A percentile compares a stretch with the other conserved stretches of the same genome.
Conservation (phyloP, 805 yeast species). For the Starmerella apis region DNA sequence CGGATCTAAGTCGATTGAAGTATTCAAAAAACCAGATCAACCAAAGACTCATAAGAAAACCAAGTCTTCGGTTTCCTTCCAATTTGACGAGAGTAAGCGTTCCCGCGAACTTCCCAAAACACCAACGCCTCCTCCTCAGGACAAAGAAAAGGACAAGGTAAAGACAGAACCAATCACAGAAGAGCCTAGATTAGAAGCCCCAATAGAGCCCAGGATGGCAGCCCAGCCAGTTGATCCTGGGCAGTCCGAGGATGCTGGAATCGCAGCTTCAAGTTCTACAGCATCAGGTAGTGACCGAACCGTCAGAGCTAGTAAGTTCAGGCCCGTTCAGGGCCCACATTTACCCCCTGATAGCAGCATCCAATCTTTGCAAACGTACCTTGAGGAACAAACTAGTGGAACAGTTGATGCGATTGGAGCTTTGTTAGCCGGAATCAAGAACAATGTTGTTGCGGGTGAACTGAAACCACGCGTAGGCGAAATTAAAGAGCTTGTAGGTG, state of each 20-base stretch:
- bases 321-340: constrained; percentile 16
- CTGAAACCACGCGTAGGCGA: constrained; percentile 62
- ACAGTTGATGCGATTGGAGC: constrained; percentile 85
- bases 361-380: constrained; percentile 67
- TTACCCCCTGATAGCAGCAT: constrained; percentile 68
- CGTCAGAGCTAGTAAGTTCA: not conserved
- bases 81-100: constrained; percentile 4
- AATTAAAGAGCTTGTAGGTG: constrained; percentile 67
- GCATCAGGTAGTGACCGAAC: not conserved
- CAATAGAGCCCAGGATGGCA: not conserved
- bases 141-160: not conserved
- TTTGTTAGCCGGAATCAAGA: constrained; percentile 42
- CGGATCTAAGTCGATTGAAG: not conserved
- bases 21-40: not conserved
- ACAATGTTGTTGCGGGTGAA: constrained; percentile 60
- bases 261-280: not conserved
- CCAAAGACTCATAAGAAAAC: not conserved
- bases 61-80: constrained; percentile 1
- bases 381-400: constrained; percentile 88
- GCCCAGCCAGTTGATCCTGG: not conserved
- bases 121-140: not conserved
- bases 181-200: not conserved
- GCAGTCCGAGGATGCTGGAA: not conserved
- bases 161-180: not conserved
- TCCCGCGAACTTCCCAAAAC: not conserved